Conservation (phyloP, 305 asterid genomes). For the Fraxinus ornus region DNA sequence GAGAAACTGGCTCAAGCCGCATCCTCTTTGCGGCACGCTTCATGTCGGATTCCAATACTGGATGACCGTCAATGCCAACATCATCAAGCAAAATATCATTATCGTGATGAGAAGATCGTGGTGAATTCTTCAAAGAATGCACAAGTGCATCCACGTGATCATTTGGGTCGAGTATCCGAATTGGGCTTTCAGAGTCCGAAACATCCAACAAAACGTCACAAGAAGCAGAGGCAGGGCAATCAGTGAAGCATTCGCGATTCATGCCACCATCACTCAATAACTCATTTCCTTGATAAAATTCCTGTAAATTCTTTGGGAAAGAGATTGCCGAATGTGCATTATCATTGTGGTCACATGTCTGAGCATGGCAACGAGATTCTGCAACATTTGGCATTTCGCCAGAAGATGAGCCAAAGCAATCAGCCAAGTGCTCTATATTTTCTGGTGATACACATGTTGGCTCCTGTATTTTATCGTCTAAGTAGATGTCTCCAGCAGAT, state of each 20-base stretch:
- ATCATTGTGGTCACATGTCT: constrained; percentile 21
- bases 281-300: constrained; percentile 24
- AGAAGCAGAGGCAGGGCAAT: constrained; percentile 14
- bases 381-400: constrained; percentile 30
- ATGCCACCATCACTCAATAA: constrained; percentile 2
- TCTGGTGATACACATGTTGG: constrained; percentile 22
- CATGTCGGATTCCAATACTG: constrained; percentile 31
- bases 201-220: constrained; percentile 17
- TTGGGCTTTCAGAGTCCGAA: constrained; percentile 7
- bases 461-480: constrained; percentile 26
- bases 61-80: constrained; percentile 15
- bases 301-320: constrained; percentile 23
- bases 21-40: constrained; percentile 54
- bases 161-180: background rate
- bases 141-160: background rate
- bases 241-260: background rate
- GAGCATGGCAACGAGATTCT: constrained; percentile 24
- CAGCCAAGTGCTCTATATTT: constrained; percentile 24
- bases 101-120: background rate
- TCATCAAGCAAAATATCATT: background rate
- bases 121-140: background rate
- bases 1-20: constrained; percentile 34
- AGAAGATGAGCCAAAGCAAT: constrained; percentile 29
- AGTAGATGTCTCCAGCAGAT: constrained; percentile 21
- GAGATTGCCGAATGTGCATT: constrained; percentile 20